These are phyloP conservation scores for Colletotrichum zoysiae DNA, from an alignment of 2,329 filamentous ascomycete genomes.

Conservation along the genomic window DNA sequence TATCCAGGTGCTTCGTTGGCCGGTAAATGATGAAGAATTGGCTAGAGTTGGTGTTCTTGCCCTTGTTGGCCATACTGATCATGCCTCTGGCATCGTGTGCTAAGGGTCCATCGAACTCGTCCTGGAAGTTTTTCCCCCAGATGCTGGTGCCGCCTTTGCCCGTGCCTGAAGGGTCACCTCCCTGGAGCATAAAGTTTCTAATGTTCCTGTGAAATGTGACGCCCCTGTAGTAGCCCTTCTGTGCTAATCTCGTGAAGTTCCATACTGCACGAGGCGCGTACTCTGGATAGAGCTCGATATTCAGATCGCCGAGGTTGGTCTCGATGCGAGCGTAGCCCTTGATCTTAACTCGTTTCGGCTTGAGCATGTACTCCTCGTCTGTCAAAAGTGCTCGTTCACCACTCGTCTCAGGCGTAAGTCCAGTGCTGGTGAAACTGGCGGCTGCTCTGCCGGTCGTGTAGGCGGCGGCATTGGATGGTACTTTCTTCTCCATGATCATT, in stretches of 20 bases:
- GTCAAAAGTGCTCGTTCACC: slow-evolving; percentile 87
- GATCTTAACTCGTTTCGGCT: slow-evolving; percentile 86
- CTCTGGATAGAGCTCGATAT: slow-evolving; percentile 90
- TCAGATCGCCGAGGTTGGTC: slow-evolving; percentile 87
- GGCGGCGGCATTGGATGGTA: slow-evolving; percentile 85
- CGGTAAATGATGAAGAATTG: slow-evolving; percentile 97
- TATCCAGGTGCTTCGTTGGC: slow-evolving; percentile 85
- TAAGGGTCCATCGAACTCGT: slow-evolving; percentile 91
- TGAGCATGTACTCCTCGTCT: slow-evolving; percentile 97
- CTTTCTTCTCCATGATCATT: slow-evolving; percentile 68
- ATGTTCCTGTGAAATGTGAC: slow-evolving; percentile 95
- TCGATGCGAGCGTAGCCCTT: slow-evolving; percentile 93
- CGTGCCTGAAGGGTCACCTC: slow-evolving; percentile 92
- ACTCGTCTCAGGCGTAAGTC: slow-evolving; percentile 91
- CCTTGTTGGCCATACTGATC: slow-evolving; percentile 97
- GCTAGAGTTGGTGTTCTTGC: slow-evolving; percentile 95
- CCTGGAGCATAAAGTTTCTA: slow-evolving; percentile 97
- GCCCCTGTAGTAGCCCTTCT: slow-evolving; percentile 89
- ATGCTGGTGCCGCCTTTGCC: slow-evolving; percentile 90
- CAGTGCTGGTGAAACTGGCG: slow-evolving; percentile 95
- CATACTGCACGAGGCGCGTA: slow-evolving; percentile 93
- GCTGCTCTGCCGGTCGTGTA: slow-evolving; percentile 93
- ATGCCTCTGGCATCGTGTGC: slow-evolving; percentile 87
- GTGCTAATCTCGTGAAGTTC: slow-evolving; percentile 92
- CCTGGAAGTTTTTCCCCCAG: slow-evolving; percentile 94